Percentiles rank a stretch among this genome's conserved stretches.
Conservation (phyloP, 202 grass and related monocot species). For the Panicum virgatum region DNA sequence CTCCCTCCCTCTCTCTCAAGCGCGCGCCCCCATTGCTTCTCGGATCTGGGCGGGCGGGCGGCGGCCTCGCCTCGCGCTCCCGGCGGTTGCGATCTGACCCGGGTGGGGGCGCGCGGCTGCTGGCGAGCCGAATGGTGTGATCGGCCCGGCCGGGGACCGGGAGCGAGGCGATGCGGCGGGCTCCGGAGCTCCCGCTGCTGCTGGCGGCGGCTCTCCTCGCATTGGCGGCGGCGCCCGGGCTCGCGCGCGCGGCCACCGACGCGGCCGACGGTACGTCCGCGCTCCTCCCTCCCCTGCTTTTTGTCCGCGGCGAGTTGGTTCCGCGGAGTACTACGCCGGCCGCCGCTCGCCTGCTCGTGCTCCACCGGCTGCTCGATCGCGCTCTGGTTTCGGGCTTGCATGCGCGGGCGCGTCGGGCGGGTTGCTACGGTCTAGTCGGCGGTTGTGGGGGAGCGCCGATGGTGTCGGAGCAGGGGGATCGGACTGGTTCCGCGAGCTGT, state of each 20-base stretch:
- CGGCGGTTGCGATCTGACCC: constrained; percentile 8
- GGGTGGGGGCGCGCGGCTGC: background rate
- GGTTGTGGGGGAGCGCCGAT: background rate
- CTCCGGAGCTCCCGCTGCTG: background rate
- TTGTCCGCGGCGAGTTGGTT: background rate
- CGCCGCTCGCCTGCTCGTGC: background rate
- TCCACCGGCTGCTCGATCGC: background rate
- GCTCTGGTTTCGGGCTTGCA: background rate
- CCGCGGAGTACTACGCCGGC: too few relatives aligned
- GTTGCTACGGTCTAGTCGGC: background rate
- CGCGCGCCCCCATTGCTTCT: constrained; percentile 1
- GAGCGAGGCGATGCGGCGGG: constrained; percentile 10
- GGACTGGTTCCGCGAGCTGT: constrained; percentile 7
- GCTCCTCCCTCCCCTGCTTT: too few relatives aligned
- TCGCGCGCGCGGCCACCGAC: constrained; percentile 42
- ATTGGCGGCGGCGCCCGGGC: constrained; percentile 37
- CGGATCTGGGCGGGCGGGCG: constrained; percentile 23
- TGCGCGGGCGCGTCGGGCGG: background rate
- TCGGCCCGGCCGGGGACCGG: background rate
- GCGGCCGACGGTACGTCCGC: constrained; percentile 42
- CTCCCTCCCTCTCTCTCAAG: background rate
- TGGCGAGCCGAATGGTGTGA: constrained; percentile 43
- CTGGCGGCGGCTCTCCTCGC: background rate
- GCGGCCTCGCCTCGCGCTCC: background rate
- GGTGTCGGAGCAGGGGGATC: background rate